Evolutionary conservation across 208 protist species (phyloP), one percentile per base, ranked within the genome.

Genomic region (Trypanosoma vivax): DNA sequence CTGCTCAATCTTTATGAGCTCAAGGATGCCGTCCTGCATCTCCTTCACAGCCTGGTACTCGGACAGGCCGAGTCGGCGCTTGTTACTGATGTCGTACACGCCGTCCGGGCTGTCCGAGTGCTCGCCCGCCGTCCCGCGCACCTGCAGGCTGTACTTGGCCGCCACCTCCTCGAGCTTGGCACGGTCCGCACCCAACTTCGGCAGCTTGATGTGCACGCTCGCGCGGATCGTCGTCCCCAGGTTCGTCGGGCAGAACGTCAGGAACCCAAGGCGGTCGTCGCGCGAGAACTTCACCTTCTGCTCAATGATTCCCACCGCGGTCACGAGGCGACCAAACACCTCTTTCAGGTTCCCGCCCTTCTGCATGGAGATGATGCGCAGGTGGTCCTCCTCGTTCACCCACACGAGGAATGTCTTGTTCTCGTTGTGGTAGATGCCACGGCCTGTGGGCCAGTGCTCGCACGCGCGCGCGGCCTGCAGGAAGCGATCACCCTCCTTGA

Each of bases 311-410:
- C 59, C 31, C 28, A 68, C 62, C 24, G 60, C 62, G 13, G 54
- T 7, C 30, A 64, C 70, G 50, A 87, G 75, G 18, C 79, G 69
- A 39, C 37, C 54, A 34, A 83, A 83, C 18, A 82, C 70, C 42
- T 75, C 62, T 49, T 75, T 68, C 53, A 87, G 51, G 61, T 87
- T 73, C 2, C 69, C 72, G 39, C 72, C 75, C 51, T 79, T 69
- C 52, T 81, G 70, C 72, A 83, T 83, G 38, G 70, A 76, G 39
- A 87, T 79, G 50, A 87, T 78, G 39, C 79, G 60, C 55, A 83
- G 56, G 51, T 87, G 75, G 50, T 87, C 79, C 65, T 87, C 79
- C 65, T 87, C 79, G 47, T 82, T 82, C 48, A 77, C 61, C 79
- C 79, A 87, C 31, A 79, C 66, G 21, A 81, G 65, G 47, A 83